Evolutionary conservation across 108 stramenopile species (phyloP).

Genomic region (Mayamaea pseudoterrestris): DNA sequence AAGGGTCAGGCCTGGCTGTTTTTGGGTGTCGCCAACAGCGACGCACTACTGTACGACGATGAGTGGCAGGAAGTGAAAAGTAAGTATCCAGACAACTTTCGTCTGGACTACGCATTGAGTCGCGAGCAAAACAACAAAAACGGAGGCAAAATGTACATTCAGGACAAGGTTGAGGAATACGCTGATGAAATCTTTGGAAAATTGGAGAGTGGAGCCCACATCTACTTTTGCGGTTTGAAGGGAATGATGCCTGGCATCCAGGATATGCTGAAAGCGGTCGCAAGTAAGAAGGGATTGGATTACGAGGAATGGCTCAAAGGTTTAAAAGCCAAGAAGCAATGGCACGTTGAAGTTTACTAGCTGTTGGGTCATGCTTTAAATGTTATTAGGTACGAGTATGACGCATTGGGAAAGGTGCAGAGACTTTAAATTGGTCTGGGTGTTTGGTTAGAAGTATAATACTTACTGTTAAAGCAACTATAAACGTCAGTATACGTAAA

Average conservation of each 20-base stretch:
- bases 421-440: too few species aligned
- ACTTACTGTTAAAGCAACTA: too few species aligned
- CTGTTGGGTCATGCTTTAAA: too few species aligned
- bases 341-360: slow-evolving; percentile 84
- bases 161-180: slow-evolving; percentile 95
- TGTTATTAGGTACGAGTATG: too few species aligned
- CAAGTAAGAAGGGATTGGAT: slow-evolving; percentile 76
- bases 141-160: slow-evolving; percentile 98
- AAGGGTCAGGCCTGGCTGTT: slow-evolving; percentile 96
- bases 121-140: slow-evolving; percentile 89
- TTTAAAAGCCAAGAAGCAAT: slow-evolving; percentile 71
- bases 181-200: slow-evolving; percentile 86
- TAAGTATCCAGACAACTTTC: slow-evolving; percentile 82
- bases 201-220: slow-evolving; percentile 88
- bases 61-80: slow-evolving; percentile 90
- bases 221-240: slow-evolving; percentile 98
- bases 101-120: slow-evolving; percentile 89
- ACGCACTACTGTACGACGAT: slow-evolving; percentile 93
- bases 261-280: slow-evolving; percentile 86
- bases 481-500: too few species aligned
- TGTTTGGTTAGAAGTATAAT: too few species aligned
- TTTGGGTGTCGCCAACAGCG: slow-evolving; percentile 93
- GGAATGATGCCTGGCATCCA: slow-evolving; percentile 99
- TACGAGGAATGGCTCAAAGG: slow-evolving; percentile 83
- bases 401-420: too few species aligned